Base-by-base conservation (phyloP, 495 filamentous ascomycete genomes). In the Delitschia confertaspora region DNA sequence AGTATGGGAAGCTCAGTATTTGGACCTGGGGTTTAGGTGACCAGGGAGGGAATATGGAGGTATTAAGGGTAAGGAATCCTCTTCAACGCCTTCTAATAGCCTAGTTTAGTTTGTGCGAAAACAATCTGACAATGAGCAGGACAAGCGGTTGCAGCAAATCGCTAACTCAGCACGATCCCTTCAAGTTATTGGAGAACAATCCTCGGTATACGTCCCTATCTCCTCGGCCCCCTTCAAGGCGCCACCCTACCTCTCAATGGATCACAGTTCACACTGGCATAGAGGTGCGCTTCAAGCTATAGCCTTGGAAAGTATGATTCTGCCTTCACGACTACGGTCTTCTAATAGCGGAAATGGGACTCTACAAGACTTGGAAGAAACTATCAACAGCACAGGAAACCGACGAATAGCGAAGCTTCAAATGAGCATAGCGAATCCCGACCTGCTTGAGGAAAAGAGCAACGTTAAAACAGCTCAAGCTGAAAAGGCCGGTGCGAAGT, bases 11-110 rank as follows among this genome's bases (percentile, higher is more conserved):
- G 65, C 75, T 75, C 44, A 72, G 73, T 24, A 72, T 95, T 23
- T 91, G 83, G 79, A 74, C 87, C 14, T 95, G 88, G 80, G 89
- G 82, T 6, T 60, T 85, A 33, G 81, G 91, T 59, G 74, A 76
- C 37, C 69, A 69, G 23, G 53, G 53, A 3, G 30, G 24, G 11
- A 50, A 49, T n/a, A 64, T 61, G 46, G 75, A 64, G 39, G 65
- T 73, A 21, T 63, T 72, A 47, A 69, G 77, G 53, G 83, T 84
- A 62, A 59, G 71, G 6, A 11, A 24, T 37, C 16, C 11, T 14
- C 10, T 62, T 53, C 40, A 4, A 25, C 42, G n/a, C n/a, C n/a
- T n/a, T n/a, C n/a, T n/a, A n/a, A n/a, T n/a, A n/a, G n/a, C n/a
- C 26, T 42, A 7, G 14, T 26, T 29, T 20, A 36, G 36, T 42